Evolutionary conservation across 306 rosid species (phyloP), one percentile per base, ranked within the genome.

Genomic region (Elaeagnus macrophylla): DNA sequence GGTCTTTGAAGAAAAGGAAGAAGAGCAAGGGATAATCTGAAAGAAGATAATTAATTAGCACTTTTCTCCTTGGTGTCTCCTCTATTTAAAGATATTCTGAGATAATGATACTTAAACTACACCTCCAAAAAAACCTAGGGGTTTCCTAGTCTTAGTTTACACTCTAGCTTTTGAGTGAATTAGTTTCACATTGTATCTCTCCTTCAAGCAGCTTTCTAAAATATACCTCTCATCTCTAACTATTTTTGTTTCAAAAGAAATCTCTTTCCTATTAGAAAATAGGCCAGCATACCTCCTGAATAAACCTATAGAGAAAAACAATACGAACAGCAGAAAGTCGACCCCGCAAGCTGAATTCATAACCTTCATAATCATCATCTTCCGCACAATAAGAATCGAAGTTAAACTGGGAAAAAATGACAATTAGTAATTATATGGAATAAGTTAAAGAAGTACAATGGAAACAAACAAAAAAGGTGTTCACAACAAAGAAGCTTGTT

Each of bases 311-410:
- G 45, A 91, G 96, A 76, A 91, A 84, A 70, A 87, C 82, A 55
- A 91, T 78, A 57, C 99, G 99, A 70, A 91, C 99, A 48, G 99
- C 99, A 72, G 95, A 84, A 67, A 91, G 95, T 49, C 81, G 93
- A 53, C 99, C 93, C 53, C 74, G 68, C 81, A 91, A 74, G 70
- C 96, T 80, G 70, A 87, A 87, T 68, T 75, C 87, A 73, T 84
- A 87, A 58, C 99, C 99, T 75, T 91, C 77, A 58, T 82, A 91
- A 70, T 91, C 96, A 62, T 84, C 95, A 46, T 91, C 97, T 56
- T 79, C 96, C 68, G 69, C 83, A 74, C 89, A 73, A 68, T 78
- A 91, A 39, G 99, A 91, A 72, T 66, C 70, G 53, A 91, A 91
- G 68, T 91, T 82, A 85, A 91, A 91, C 99, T 91, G 81, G 59